A percentile compares a stretch with the other conserved stretches of the same genome.
Conservation (phyloP, 2,329 filamentous ascomycete species). For the Monosporascus sp. region DNA sequence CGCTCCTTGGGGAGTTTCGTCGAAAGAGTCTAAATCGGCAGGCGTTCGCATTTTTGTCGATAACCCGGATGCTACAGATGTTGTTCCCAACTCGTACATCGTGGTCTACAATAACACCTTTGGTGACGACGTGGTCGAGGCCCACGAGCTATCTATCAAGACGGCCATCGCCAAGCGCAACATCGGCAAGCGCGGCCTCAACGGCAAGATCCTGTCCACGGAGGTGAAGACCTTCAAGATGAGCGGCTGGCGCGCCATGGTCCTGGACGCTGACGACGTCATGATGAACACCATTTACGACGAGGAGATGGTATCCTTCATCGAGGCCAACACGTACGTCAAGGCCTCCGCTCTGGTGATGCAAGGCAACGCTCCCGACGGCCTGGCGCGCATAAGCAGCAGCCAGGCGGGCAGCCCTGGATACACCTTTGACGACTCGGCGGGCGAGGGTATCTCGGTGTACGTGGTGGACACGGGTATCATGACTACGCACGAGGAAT, state of each 20-base stretch:
- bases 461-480: slow-evolving; percentile 66
- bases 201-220: slow-evolving; percentile 44
- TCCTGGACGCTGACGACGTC: slow-evolving; percentile 45
- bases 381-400: slow-evolving; percentile 50
- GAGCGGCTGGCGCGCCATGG: slow-evolving; percentile 46
- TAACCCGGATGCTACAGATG: slow-evolving; percentile 42
- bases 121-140: slow-evolving; percentile 40
- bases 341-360: slow-evolving; percentile 37
- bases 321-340: slow-evolving; percentile 50
- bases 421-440: slow-evolving; percentile 49
- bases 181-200: slow-evolving; percentile 43
- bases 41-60: slow-evolving; percentile 40
- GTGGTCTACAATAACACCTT: slow-evolving; percentile 58
- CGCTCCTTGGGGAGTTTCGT: slow-evolving; percentile 16
- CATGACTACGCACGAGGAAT: slow-evolving; percentile 48
- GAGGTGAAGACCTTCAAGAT: slow-evolving; percentile 42
- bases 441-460: slow-evolving; percentile 51
- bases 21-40: slow-evolving; percentile 1
- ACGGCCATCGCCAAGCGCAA: slow-evolving; percentile 52
- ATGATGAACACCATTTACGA: slow-evolving; percentile 45
- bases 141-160: slow-evolving; percentile 44
- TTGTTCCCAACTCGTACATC: slow-evolving; percentile 56
- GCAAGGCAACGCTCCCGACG: slow-evolving; percentile 49
- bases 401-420: slow-evolving; percentile 24
- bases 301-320: slow-evolving; percentile 44